Conservation (phyloP, 495 filamentous ascomycete genomes). For the Achaetomiella virescens region DNA sequence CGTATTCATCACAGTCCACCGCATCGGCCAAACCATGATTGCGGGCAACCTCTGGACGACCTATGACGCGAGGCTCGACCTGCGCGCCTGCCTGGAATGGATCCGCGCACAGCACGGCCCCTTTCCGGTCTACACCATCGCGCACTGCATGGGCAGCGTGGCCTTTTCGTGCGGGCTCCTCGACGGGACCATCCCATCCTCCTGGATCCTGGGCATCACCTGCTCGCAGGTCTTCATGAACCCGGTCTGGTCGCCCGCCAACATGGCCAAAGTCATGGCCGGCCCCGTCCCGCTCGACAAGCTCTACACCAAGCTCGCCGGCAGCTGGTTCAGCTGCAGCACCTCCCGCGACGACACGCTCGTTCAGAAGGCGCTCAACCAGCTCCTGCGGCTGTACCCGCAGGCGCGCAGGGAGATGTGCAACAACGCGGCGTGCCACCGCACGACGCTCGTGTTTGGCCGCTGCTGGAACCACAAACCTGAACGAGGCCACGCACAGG, state of each 20-base stretch:
- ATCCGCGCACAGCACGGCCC: conserved; percentile 37
- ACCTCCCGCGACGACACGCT: conserved; percentile 41
- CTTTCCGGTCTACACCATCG: conserved; percentile 52
- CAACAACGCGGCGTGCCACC: conserved; percentile 56
- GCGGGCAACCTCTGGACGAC: conserved; percentile 52
- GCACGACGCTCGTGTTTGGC: conserved; percentile 55
- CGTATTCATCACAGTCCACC: conserved; percentile 53
- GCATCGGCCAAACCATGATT: conserved; percentile 50
- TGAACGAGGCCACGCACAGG: conserved; percentile 58
- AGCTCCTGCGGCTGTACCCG: conserved; percentile 55
- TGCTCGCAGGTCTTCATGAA: conserved; percentile 61
- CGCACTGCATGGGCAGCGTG: conserved; percentile 63
- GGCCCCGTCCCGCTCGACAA: conserved; percentile 40
- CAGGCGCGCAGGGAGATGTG: conserved; percentile 53
- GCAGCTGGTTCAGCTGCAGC: conserved; percentile 50
- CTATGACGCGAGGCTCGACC: conserved; percentile 57
- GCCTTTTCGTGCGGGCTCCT: conserved; percentile 54
- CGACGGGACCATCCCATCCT: conserved; percentile 54
- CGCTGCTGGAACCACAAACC: conserved; percentile 60
- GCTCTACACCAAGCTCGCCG: conserved; percentile 41
- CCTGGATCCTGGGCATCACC: conserved; percentile 57
- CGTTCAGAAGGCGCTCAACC: conserved; percentile 49
- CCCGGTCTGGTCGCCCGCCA: conserved; percentile 52
- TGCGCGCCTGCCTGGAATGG: conserved; percentile 50
- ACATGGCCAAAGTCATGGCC: conserved; percentile 51